Evolutionary conservation across 768 basidiomycete genomes (phyloP).

Genomic region (Tulasnella calospora): DNA sequence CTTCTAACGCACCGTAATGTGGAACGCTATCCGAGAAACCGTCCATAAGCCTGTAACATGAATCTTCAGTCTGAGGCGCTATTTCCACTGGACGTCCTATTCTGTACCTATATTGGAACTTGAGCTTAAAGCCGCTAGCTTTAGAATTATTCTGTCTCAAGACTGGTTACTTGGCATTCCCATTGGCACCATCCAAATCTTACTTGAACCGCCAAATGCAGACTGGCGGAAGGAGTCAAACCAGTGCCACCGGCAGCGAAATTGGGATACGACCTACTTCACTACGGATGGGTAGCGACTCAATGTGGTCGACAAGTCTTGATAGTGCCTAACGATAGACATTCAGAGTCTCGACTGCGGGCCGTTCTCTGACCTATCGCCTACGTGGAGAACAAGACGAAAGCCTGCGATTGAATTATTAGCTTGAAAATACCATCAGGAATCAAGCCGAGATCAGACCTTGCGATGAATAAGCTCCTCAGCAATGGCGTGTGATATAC

Average conservation of each 20-base stretch:
- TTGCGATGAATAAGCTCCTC: conserved; percentile 69
- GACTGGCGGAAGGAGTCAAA: conserved; percentile 44
- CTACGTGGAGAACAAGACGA: conserved; percentile 88
- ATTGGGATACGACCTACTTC: conserved; percentile 50
- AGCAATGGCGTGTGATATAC: conserved; percentile 78
- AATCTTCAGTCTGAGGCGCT: not conserved
- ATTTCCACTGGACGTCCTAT: not conserved
- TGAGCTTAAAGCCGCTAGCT: conserved; percentile 57
- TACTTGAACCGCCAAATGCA: conserved; percentile 80
- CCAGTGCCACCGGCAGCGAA: not conserved
- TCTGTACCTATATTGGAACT: conserved; percentile 56
- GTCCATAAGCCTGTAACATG: conserved; percentile 57
- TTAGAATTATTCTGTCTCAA: conserved; percentile 49
- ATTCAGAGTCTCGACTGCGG: not conserved
- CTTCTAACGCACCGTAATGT: conserved; percentile 60
- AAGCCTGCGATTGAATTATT: conserved; percentile 47
- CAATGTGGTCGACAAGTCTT: conserved; percentile 71
- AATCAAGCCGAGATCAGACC: conserved; percentile 40
- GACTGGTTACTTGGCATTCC: not conserved
- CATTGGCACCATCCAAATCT: conserved; percentile 17
- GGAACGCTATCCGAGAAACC: conserved; percentile 55
- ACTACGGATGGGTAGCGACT: conserved; percentile 72
- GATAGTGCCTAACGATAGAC: conserved; percentile 57
- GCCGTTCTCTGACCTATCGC: conserved; percentile 26
- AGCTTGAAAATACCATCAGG: not conserved